Evolutionary conservation across 345 rosid genomes (phyloP).

Genomic region (Passiflora organensis): DNA sequence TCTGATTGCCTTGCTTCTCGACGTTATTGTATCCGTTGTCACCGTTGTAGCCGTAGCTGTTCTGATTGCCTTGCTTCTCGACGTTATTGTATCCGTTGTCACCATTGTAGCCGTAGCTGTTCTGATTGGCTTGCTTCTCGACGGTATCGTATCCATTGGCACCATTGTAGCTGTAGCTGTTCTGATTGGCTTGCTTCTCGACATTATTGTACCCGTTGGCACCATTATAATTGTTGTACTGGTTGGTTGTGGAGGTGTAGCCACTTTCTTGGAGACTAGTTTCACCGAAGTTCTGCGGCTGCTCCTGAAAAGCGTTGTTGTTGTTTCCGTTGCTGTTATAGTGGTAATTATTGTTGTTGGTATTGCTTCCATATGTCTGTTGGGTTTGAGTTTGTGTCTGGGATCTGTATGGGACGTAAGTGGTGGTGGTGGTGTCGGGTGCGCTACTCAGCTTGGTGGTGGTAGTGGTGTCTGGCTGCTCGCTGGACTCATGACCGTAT

Average conservation of each 20-base stretch:
- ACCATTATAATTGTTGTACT: too few species aligned
- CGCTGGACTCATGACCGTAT: conserved; percentile 33
- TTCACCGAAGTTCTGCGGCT: conserved; percentile 12
- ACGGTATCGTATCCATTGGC: too few species aligned
- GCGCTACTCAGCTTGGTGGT: conserved; percentile 8
- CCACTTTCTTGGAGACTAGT: conserved; percentile 11
- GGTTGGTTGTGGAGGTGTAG: background rate
- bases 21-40: conserved; percentile 4
- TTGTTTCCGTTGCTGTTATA: conserved; percentile 6
- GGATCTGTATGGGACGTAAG: conserved; percentile 23
- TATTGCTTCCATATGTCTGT: background rate
- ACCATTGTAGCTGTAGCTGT: too few species aligned
- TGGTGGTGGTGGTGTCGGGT: conserved; percentile 16
- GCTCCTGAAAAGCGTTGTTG: conserved; percentile 3
- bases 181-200: too few species aligned
- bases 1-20: background rate
- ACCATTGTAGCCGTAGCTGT: too few species aligned
- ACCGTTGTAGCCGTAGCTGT: conserved; percentile 4
- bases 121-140: too few species aligned
- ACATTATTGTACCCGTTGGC: too few species aligned
- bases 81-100: too few species aligned
- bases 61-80: background rate
- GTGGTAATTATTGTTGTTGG: conserved; percentile 17
- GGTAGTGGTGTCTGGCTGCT: conserved; percentile 26
- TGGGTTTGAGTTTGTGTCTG: conserved; percentile 15